Evolutionary conservation across 345 rosid species (phyloP).

Genomic region (Eucalyptus curtisii): DNA sequence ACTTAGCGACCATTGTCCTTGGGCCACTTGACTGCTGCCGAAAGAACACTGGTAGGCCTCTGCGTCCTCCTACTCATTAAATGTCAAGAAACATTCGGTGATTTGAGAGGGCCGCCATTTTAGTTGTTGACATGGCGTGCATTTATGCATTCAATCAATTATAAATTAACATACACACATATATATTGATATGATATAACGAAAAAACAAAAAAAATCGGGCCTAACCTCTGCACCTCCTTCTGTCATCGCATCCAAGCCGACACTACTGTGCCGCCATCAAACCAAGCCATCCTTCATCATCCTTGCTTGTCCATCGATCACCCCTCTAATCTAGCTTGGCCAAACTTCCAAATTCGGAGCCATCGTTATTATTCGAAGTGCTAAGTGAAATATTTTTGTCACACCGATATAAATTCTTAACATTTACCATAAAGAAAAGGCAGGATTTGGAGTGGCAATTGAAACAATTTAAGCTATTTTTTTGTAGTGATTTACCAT

Average conservation of each 20-base stretch:
- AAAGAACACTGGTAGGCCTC: not conserved
- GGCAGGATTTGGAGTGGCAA: not conserved
- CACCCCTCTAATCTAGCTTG: not conserved
- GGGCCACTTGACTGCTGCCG: not conserved
- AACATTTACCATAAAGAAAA: not conserved
- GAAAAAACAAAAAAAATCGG: not conserved
- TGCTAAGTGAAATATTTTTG: not conserved
- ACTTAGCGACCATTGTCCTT: not conserved
- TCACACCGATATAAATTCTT: rapidly evolving
- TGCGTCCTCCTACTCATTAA: not conserved
- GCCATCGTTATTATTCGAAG: rapidly evolving
- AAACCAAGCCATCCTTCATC: not conserved
- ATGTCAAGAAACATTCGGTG: not conserved
- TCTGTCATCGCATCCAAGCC: not conserved
- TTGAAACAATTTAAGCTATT: not conserved
- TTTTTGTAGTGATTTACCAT: not conserved
- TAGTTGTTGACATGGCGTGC: not conserved
- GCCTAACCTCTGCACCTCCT: not conserved
- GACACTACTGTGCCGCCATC: rapidly evolving
- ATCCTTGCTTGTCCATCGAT: not conserved
- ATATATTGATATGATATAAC: no score
- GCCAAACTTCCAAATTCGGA: not conserved
- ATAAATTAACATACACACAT: not conserved
- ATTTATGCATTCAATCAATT: not conserved
- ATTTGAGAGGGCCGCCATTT: not conserved